Conservation (phyloP, 108 stramenopile species). For the Asterionellopsis glacialis region DNA sequence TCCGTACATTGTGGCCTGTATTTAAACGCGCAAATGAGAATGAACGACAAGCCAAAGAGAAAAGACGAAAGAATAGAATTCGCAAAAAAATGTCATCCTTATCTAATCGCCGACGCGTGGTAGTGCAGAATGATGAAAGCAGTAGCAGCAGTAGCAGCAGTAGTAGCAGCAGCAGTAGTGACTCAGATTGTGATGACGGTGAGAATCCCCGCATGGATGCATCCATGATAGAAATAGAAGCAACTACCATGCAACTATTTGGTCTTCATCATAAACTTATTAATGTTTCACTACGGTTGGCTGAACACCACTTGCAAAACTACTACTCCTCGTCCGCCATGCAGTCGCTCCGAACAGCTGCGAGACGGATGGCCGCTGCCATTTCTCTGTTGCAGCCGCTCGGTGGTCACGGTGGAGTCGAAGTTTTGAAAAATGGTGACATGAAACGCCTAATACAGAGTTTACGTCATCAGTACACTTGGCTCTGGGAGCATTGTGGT, state of each 20-base stretch:
- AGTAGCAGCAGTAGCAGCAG: conserved; percentile 1
- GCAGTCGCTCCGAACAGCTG: conserved; percentile 61
- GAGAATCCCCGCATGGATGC: conserved; percentile 12
- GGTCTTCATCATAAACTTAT: conserved; percentile 72
- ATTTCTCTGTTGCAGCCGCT: conserved; percentile 32
- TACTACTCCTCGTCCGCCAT: conserved; percentile 79
- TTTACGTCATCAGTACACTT: conserved; percentile 61
- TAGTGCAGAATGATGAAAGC: conserved; percentile 1
- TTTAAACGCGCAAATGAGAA: conserved; percentile 17
- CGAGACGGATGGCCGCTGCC: conserved; percentile 51
- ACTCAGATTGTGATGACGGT: conserved; percentile 4
- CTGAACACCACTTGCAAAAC: conserved; percentile 69
- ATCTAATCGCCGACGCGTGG: neutral
- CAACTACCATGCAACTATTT: conserved; percentile 67
- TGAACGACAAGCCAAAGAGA: neutral
- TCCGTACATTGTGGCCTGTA: conserved; percentile 40
- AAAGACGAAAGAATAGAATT: no score
- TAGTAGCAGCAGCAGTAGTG: no score
- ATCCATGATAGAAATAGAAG: conserved; percentile 35
- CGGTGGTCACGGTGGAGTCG: conserved; percentile 5
- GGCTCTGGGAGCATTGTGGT: conserved; percentile 84
- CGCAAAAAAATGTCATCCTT: no score
- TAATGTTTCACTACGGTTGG: conserved; percentile 68
- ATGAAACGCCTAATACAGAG: conserved; percentile 25
- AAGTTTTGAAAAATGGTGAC: conserved; percentile 9